A percentile compares a stretch with the other conserved stretches of the same genome.
Conservation (phyloP, 2,329 filamentous ascomycete species). For the Orbilia brochopaga region DNA sequence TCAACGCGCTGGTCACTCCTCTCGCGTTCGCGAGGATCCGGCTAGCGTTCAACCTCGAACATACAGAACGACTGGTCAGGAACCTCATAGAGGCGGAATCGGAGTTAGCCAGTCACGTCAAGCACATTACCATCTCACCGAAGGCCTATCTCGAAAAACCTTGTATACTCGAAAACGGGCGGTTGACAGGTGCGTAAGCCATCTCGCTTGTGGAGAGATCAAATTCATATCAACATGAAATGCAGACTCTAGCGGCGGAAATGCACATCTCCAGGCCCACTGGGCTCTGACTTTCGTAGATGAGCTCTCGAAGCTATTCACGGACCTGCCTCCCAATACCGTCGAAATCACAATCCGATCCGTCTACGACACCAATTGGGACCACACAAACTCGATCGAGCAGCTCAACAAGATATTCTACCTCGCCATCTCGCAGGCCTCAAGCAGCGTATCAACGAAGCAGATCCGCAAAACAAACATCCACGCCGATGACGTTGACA, state of each 20-base stretch:
- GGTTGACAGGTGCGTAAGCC: background rate
- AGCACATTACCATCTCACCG: conserved; percentile 6
- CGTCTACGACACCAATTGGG: background rate
- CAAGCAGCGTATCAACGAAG: background rate
- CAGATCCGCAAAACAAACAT: conserved; percentile 8
- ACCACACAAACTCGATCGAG: background rate
- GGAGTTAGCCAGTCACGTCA: background rate
- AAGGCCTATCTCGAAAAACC: background rate
- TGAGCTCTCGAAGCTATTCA: background rate
- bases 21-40: conserved; percentile 9
- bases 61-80: background rate
- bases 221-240: too few relatives aligned
- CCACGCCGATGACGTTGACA: background rate
- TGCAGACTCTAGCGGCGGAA: too few relatives aligned
- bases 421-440: background rate
- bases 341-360: conserved; percentile 3
- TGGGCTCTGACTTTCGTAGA: background rate
- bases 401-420: conserved; percentile 1
- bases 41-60: conserved; percentile 3
- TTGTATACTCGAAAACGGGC: background rate
- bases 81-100: background rate
- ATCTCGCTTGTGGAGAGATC: too few relatives aligned
- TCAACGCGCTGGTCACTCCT: background rate
- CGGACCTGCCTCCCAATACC: background rate
- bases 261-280: too few relatives aligned